These are phyloP conservation scores for Populus hybrid DNA, from an alignment of 441 rosid species.

Conservation along the genomic window DNA sequence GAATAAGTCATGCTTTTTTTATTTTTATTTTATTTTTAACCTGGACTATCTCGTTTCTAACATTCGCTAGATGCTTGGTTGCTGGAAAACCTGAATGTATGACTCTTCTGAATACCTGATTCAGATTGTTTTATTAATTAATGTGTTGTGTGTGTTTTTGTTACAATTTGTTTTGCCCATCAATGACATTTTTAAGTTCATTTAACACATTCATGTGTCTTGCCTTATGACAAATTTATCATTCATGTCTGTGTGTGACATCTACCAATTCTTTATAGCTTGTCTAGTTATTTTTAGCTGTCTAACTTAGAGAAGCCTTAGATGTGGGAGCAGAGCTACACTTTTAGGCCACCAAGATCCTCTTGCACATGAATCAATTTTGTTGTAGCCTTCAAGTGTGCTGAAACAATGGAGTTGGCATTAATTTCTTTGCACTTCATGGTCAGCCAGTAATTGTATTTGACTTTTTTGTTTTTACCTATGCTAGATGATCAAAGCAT, in stretches of 20 bases:
- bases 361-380: background rate
- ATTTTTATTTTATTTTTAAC: background rate
- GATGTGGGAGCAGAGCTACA: background rate
- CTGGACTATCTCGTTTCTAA: background rate
- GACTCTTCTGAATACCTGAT: background rate
- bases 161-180: background rate
- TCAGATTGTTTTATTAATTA: background rate
- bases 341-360: conserved; percentile 5
- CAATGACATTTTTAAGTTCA: background rate
- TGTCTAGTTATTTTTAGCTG: background rate
- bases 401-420: background rate
- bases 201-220: background rate
- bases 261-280: background rate
- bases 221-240: background rate
- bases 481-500: background rate
- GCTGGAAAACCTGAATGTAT: background rate
- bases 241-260: background rate
- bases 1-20: background rate
- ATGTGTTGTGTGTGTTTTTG: background rate
- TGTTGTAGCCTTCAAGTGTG: conserved; percentile 14
- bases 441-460: background rate
- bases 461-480: background rate
- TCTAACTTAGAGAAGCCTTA: conserved; percentile 12
- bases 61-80: background rate
- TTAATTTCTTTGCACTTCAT: background rate